Conservation (phyloP, 192 early-diverging fungal species). For the Lobosporangium transversale region DNA sequence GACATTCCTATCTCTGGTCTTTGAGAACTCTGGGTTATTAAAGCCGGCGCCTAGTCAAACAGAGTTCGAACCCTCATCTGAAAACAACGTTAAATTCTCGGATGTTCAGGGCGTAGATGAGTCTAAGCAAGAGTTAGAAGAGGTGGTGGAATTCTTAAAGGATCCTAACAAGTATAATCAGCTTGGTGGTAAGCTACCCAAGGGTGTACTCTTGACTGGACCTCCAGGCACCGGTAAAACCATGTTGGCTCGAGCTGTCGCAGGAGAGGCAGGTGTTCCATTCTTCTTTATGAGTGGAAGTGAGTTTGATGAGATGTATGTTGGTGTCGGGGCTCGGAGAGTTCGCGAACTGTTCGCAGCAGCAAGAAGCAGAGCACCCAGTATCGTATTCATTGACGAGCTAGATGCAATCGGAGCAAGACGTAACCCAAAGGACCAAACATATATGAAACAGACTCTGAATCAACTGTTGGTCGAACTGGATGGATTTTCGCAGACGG, state of each 20-base stretch:
- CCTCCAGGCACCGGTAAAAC: constrained; percentile 99
- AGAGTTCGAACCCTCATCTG: constrained; percentile 66
- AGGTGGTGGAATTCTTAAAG: constrained; percentile 95
- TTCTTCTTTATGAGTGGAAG: constrained; percentile 99
- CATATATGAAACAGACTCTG: constrained; percentile 97
- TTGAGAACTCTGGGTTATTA: constrained; percentile 77
- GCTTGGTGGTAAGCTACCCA: constrained; percentile 94
- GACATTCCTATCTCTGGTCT: constrained; percentile 70
- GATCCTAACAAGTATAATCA: constrained; percentile 92
- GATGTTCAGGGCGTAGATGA: constrained; percentile 99
- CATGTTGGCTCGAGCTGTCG: constrained; percentile 94
- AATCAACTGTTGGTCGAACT: constrained; percentile 99
- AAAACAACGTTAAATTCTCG: constrained; percentile 81
- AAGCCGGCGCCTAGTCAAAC: constrained; percentile 68
- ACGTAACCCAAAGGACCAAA: constrained; percentile 92
- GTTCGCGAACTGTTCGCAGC: constrained; percentile 90
- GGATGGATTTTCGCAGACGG: constrained; percentile 96
- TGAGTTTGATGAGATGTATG: constrained; percentile 99
- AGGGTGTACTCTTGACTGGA: constrained; percentile 88
- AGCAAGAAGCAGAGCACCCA: constrained; percentile 79
- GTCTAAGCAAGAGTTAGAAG: constrained; percentile 96
- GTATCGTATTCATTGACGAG: constrained; percentile 99
- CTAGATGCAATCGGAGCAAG: constrained; percentile 97
- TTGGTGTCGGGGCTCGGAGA: constrained; percentile 92
- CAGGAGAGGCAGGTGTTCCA: constrained; percentile 96